These are phyloP conservation scores for Yarrowia keelungensis DNA, from an alignment of 805 yeast genomes.

Conservation along the genomic window DNA sequence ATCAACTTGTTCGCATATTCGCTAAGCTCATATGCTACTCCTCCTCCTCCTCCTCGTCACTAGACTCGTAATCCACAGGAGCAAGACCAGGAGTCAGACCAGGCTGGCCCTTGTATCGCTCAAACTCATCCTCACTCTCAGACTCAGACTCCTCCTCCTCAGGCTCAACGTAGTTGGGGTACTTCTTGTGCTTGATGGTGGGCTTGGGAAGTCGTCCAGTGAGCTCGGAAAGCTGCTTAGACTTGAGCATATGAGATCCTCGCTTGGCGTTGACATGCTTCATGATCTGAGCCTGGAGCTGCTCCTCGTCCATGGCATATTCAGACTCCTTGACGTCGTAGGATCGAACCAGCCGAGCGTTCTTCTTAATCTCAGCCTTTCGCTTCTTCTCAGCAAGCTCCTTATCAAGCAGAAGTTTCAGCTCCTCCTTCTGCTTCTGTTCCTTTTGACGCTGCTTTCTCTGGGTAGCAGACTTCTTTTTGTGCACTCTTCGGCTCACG, in stretches of 20 bases:
- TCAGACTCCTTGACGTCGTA: conserved; percentile 35
- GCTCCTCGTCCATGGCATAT: conserved; percentile 27
- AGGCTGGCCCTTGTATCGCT: conserved; percentile 33
- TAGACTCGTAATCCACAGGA: conserved; percentile 45
- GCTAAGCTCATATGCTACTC: background rate
- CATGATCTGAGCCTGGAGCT: conserved; percentile 27
- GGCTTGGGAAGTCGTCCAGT: conserved; percentile 21
- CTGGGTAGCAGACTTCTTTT: conserved; percentile 34
- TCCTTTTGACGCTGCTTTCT: conserved; percentile 27
- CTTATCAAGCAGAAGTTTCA: conserved; percentile 22
- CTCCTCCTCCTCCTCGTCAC: conserved; percentile 40
- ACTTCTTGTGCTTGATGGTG: conserved; percentile 14
- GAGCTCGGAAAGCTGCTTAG: conserved; percentile 24
- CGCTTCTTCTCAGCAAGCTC: conserved; percentile 26
- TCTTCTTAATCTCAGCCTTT: conserved; percentile 28
- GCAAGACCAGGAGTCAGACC: conserved; percentile 47
- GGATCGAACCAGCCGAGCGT: conserved; percentile 10
- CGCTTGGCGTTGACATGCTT: conserved; percentile 15
- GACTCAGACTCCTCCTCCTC: conserved; percentile 32
- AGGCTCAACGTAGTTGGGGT: conserved; percentile 26
- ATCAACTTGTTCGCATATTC: background rate
- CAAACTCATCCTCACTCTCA: conserved; percentile 35
- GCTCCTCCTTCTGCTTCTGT: conserved; percentile 25
- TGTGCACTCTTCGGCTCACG: conserved; percentile 30
- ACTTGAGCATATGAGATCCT: conserved; percentile 20